Evolutionary conservation across 2,329 filamentous ascomycete species (phyloP).

Genomic region (Pseudogymnoascus sp.): DNA sequence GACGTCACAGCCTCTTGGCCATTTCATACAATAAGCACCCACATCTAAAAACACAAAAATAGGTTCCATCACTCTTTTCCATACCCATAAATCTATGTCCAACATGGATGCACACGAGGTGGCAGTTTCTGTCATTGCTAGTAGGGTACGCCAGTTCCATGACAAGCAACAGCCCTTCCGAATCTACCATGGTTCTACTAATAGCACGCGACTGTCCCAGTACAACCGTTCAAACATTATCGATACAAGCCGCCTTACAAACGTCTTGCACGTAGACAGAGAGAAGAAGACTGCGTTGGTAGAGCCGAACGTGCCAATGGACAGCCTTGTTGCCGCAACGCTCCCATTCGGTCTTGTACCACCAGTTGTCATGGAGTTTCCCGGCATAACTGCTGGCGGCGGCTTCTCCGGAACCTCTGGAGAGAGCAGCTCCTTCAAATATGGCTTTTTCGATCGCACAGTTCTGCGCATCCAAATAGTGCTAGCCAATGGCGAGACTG

Average conservation of each 20-base stretch:
- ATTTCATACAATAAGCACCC: neutral
- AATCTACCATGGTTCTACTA: constrained; percentile 50
- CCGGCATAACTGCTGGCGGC: constrained; percentile 61
- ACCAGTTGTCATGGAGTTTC: constrained; percentile 64
- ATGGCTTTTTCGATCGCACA: constrained; percentile 60
- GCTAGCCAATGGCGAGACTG: constrained; percentile 48
- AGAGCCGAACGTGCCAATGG: constrained; percentile 65
- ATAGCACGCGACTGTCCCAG: constrained; percentile 37
- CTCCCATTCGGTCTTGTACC: constrained; percentile 49
- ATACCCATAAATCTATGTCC: neutral
- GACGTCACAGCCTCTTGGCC: neutral
- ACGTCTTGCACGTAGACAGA: constrained; percentile 39
- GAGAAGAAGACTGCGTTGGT: constrained; percentile 43
- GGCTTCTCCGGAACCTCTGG: constrained; percentile 60
- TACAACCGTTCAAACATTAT: constrained; percentile 32
- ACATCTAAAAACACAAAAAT: neutral
- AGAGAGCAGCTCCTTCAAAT: constrained; percentile 59
- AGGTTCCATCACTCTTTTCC: neutral
- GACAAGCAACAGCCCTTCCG: constrained; percentile 42
- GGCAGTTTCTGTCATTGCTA: constrained; percentile 39
- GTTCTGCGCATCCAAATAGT: constrained; percentile 58
- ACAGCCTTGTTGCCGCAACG: constrained; percentile 51
- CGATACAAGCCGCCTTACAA: constrained; percentile 40
- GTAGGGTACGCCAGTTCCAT: constrained; percentile 40
- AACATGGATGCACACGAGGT: constrained; percentile 31